Evolutionary conservation across 345 rosid genomes (phyloP), one percentile per base, ranked within the genome.

Genomic region (Dovyalis caffra): DNA sequence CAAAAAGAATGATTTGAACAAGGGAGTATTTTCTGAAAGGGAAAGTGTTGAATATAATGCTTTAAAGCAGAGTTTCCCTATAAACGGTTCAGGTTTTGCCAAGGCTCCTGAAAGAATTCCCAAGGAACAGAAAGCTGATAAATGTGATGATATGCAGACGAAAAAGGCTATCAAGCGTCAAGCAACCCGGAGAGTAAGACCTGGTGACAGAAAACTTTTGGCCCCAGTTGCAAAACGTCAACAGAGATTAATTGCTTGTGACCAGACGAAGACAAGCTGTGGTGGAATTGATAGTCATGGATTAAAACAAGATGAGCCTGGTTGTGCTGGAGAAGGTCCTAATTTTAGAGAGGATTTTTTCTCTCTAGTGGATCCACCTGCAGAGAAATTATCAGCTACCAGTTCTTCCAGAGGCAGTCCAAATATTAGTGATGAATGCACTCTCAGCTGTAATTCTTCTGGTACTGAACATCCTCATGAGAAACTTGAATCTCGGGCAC

Each of bases 371-470:
- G 80, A 77, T 68, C 77, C 71, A n/a, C 51, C 76, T 43, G 75
- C 70, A 63, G 82, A 81, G 80, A 81, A 73, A 67, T 47, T 74
- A 32, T 62, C 86, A 65, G 74, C 77, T 14, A 62, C 73, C 45
- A 69, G 66, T 40, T 79, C 86, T 49, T 78, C 75, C 7, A 74
- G 72, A 79, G 81, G 64, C 38, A 72, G 70, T 47, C 68, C 74
- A 40, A 66, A 62, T 33, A 25, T 61, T 38, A 72, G 79, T 10
- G 61, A 77, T 65, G 86, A 79, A 74, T 73, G 75, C 37, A 66
- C 69, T 53, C 60, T 63, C 65, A 65, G 78, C 58, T 62, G 74
- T 64, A 76, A 75, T 37, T 62, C 40, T 51, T 33, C 73, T 0
- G 78, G 57, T 23, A 70, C 65, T 63, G 79, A 76, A 53, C 65